Base-by-base conservation (phyloP, 768 basidiomycete genomes). In the Asterophora parasitica region DNA sequence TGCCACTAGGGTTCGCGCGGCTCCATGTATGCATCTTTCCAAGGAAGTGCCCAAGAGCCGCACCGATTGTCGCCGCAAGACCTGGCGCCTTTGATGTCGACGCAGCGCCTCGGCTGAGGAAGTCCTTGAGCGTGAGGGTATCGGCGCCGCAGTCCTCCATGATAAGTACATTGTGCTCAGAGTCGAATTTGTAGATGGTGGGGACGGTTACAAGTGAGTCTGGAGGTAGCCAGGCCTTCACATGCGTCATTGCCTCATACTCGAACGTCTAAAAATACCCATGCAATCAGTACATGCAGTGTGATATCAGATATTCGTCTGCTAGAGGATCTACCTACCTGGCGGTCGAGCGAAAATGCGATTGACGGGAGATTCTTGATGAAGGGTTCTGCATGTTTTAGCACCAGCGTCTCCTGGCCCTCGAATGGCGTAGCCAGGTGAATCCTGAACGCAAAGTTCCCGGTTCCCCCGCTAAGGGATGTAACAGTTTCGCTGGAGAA, bases 391-490 rank as follows among this genome's bases (percentile, higher is more conserved):
- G 68, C 67, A 58, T 80, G 71, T 57, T 87, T 86, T 35, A 85
- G 54, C 26, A 86, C 68, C 10, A 81, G 58, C 4, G 79, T 82
- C 42, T 58, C 48, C 4, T 57, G 63, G 0, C 75, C 78, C 31
- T 71, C 57, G 47, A 75, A 65, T 7, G 72, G 68, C 28, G 41
- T 51, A 12, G 51, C 53, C 35, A 83, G 68, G 27, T 59, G 58
- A n/a, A 85, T 57, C 26, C 84, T 74, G 58, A 71, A 86, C n/a
- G 71, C 60, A 60, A 74, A 85, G 62, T 83, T 85, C 26, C 68
- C 70, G 16, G 27, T 42, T 5, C 84, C 84, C 1, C 83, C 84
- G 4, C 67, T 61, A 17, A 85, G 70, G 7, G 60, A 51, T 5
- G 60, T 61, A 19, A 76, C 65, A 19, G 61, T 60, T 20, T 50